These are phyloP conservation scores for Thymus quinquecostatus DNA, from an alignment of 257 asterid genomes.

Conservation along the genomic window DNA sequence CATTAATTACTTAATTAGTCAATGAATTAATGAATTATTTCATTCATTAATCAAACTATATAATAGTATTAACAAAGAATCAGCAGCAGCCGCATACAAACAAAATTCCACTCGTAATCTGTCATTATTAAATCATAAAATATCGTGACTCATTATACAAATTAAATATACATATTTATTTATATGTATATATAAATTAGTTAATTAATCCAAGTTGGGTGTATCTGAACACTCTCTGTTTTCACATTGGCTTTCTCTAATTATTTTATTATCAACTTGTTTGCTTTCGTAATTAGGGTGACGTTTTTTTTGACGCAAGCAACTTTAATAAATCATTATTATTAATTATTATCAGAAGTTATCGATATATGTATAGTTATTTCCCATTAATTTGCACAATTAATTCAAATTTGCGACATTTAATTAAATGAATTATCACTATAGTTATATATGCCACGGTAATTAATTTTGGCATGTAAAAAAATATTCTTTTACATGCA, in stretches of 20 bases:
- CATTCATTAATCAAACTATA: background rate
- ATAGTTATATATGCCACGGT: too few relatives aligned
- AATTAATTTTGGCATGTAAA: too few relatives aligned
- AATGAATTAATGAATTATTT: too few relatives aligned
- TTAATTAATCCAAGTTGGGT: background rate
- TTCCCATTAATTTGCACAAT: too few relatives aligned
- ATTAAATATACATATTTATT: too few relatives aligned
- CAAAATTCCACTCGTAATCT: slow-evolving; percentile 1
- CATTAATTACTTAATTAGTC: background rate
- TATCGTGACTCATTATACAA: background rate
- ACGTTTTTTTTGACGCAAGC: slow-evolving; percentile 16
- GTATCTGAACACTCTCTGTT: slow-evolving; percentile 14
- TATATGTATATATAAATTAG: too few relatives aligned
- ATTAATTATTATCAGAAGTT: background rate
- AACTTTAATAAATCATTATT: background rate
- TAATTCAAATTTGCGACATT: too few relatives aligned
- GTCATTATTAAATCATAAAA: background rate
- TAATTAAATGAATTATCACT: too few relatives aligned
- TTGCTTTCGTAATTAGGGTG: slow-evolving; percentile 12
- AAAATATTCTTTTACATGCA: too few relatives aligned
- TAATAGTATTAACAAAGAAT: background rate
- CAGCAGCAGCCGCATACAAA: slow-evolving; percentile 14
- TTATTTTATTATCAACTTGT: background rate
- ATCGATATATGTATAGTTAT: too few relatives aligned
- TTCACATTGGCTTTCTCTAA: background rate